A percentile compares a stretch with the other conserved stretches of the same genome.
Conservation (phyloP, 2,329 filamentous ascomycete species). For the Cladophialophora psammophila region DNA sequence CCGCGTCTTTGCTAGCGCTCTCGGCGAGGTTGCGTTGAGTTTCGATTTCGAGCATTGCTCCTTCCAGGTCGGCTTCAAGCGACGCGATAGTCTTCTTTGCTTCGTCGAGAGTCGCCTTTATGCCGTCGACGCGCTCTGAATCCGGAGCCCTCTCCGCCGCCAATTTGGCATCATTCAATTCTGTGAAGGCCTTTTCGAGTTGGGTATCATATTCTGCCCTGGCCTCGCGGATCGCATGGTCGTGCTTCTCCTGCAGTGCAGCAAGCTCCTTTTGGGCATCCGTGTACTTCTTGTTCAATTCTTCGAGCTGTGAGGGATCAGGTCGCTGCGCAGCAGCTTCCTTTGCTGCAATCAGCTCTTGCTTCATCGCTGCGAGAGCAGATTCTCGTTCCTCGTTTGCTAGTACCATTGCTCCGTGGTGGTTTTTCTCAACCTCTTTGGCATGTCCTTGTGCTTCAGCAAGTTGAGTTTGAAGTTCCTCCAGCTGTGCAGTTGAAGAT, state of each 20-base stretch:
- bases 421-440: constrained; percentile 22
- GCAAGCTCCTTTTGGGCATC: constrained; percentile 26
- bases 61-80: constrained; percentile 44
- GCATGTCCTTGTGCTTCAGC: constrained; percentile 25
- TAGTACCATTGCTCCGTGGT: constrained; percentile 27
- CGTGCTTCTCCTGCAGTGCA: constrained; percentile 28
- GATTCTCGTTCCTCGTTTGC: constrained; percentile 29
- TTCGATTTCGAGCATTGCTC: constrained; percentile 36
- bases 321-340: constrained; percentile 28
- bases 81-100: constrained; percentile 39
- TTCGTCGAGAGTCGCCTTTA: constrained; percentile 28
- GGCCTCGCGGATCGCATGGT: constrained; percentile 28
- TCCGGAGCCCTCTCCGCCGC: constrained; percentile 45
- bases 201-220: constrained; percentile 34
- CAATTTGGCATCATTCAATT: constrained; percentile 43
- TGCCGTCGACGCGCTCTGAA: constrained; percentile 20
- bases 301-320: constrained; percentile 31
- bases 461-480: constrained; percentile 31
- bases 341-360: constrained; percentile 28
- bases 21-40: constrained; percentile 33
- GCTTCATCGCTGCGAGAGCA: constrained; percentile 28
- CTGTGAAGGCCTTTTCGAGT: constrained; percentile 28
- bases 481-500: constrained; percentile 29
- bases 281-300: constrained; percentile 27
- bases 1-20: constrained; percentile 27